These are phyloP conservation scores for Lentinus brumalis DNA, from an alignment of 768 basidiomycete species.

Conservation along the genomic window DNA sequence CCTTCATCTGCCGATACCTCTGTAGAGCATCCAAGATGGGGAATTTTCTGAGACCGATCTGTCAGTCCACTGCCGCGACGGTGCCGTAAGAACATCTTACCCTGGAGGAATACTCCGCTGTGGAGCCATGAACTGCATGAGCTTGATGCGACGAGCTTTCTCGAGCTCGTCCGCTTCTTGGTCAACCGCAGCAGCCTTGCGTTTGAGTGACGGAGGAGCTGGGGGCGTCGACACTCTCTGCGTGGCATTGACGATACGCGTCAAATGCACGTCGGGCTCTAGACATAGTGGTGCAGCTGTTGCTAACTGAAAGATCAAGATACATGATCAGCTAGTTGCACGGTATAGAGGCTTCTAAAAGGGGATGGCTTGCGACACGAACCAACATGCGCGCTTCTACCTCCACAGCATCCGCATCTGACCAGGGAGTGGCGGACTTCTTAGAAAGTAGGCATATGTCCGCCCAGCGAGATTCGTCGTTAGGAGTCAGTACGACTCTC, in stretches of 20 bases:
- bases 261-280: slow-evolving; percentile 75
- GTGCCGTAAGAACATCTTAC: slow-evolving; percentile 34
- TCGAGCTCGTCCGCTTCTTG: slow-evolving; percentile 79
- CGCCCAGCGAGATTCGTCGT: slow-evolving; percentile 74
- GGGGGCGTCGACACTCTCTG: slow-evolving; percentile 72
- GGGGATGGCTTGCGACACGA: slow-evolving; percentile 27
- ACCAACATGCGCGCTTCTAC: slow-evolving; percentile 77
- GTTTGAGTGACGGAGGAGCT: slow-evolving; percentile 73
- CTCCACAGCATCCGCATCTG: slow-evolving; percentile 72
- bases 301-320: slow-evolving; percentile 52
- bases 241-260: slow-evolving; percentile 74
- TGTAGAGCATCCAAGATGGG: slow-evolving; percentile 54
- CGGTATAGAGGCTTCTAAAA: not conserved
- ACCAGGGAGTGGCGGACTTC: slow-evolving; percentile 58
- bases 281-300: slow-evolving; percentile 78
- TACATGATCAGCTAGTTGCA: not conserved
- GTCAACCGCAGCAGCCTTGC: slow-evolving; percentile 70
- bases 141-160: slow-evolving; percentile 69
- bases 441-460: slow-evolving; percentile 74
- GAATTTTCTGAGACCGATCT: slow-evolving; percentile 42
- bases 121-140: slow-evolving; percentile 81
- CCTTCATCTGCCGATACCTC: slow-evolving; percentile 11
- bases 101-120: slow-evolving; percentile 42
- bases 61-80: not conserved
- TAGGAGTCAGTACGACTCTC: slow-evolving; percentile 78